A percentile compares a stretch with the other conserved stretches of the same genome.
Evolutionary conservation across 1,139 yeast genomes (phyloP).

Genomic region (Magnusiomyces ingens): DNA sequence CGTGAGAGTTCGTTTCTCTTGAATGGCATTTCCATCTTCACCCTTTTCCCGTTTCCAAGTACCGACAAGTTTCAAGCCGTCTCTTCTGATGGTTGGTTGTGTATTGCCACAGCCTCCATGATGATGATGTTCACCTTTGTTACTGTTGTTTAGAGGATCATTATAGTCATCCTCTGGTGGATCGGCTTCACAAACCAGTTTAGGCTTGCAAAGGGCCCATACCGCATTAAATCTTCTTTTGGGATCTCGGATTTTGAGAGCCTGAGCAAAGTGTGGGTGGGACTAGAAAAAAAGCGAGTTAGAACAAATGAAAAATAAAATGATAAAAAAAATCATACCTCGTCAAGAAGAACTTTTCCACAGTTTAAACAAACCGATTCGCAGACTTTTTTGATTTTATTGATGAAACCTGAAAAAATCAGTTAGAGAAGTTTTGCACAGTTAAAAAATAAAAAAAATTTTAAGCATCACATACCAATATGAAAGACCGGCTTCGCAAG

Average conservation of each 20-base stretch:
- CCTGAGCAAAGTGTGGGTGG: slow-evolving; percentile 80
- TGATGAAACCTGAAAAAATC: slow-evolving; percentile 45
- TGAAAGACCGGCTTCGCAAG: slow-evolving; percentile 97
- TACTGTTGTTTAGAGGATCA: slow-evolving; percentile 33
- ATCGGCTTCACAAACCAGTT: slow-evolving; percentile 94
- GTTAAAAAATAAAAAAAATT: slow-evolving; percentile 45
- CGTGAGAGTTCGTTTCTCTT: slow-evolving; percentile 82
- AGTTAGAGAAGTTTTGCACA: slow-evolving; percentile 36
- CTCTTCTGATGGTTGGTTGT: slow-evolving; percentile 93
- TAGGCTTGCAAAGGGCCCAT: slow-evolving; percentile 85
- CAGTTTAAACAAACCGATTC: slow-evolving; percentile 99
- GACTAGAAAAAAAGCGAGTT: slow-evolving; percentile 18
- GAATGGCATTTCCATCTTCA: slow-evolving; percentile 76
- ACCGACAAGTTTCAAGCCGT: slow-evolving; percentile 93
- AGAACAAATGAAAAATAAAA: not conserved
- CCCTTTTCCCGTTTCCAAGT: slow-evolving; percentile 90
- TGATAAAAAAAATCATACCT: slow-evolving; percentile 34
- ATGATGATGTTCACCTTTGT: slow-evolving; percentile 39
- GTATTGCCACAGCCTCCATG: slow-evolving; percentile 99
- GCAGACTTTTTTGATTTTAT: slow-evolving; percentile 89
- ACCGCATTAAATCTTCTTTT: slow-evolving; percentile 95
- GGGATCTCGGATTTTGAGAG: slow-evolving; percentile 84
- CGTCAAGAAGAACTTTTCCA: slow-evolving; percentile 87
- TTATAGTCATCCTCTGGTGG: slow-evolving; percentile 49
- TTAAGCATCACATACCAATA: slow-evolving; percentile 47